A percentile compares a stretch with the other conserved stretches of the same genome.
phyloP scores from a whole-genome alignment of 164 flowering plant genomes.

The Magnolia sinica region DNA sequence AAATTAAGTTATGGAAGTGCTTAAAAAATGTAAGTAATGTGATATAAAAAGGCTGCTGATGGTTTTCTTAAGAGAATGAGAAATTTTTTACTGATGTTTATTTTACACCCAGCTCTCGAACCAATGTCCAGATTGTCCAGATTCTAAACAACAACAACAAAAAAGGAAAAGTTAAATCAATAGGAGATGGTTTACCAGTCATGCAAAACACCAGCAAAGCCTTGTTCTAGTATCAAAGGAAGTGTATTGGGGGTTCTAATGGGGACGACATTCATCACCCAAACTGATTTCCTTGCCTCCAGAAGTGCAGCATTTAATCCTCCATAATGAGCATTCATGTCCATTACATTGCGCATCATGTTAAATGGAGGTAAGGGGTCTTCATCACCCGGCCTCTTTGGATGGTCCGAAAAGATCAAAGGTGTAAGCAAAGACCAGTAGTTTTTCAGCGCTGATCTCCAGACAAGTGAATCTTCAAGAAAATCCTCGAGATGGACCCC shows the following conservation, averaged over 20 bases:
- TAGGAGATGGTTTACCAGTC: no score
- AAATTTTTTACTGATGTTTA: no score
- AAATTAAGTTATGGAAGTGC: neutral
- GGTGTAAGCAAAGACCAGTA: conserved; percentile 97
- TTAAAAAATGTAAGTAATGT: neutral
- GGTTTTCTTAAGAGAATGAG: no score
- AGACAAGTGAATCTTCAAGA: conserved; percentile 55
- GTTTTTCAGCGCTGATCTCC: conserved; percentile 68
- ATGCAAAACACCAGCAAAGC: conserved; percentile 64
- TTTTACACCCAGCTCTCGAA: no score
- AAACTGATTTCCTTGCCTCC: conserved; percentile 69
- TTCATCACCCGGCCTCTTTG: conserved; percentile 96
- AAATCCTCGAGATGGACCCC: conserved; percentile 73
- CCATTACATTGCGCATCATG: conserved; percentile 96
- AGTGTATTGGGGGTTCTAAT: conserved; percentile 57
- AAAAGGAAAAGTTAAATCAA: no score
- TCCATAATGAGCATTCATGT: conserved; percentile 93
- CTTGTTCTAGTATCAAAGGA: conserved; percentile 79
- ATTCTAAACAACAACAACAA: no score
- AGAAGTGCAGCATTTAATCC: conserved; percentile 83
- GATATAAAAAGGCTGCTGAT: neutral
- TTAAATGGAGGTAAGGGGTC: conserved; percentile 94
- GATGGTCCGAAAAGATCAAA: conserved; percentile 94
- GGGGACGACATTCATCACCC: conserved; percentile 99
- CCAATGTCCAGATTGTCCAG: no score